Evolutionary conservation across 495 filamentous ascomycete species (phyloP), one percentile per base, ranked within the genome.

Genomic region (Penicillium flavigenum): DNA sequence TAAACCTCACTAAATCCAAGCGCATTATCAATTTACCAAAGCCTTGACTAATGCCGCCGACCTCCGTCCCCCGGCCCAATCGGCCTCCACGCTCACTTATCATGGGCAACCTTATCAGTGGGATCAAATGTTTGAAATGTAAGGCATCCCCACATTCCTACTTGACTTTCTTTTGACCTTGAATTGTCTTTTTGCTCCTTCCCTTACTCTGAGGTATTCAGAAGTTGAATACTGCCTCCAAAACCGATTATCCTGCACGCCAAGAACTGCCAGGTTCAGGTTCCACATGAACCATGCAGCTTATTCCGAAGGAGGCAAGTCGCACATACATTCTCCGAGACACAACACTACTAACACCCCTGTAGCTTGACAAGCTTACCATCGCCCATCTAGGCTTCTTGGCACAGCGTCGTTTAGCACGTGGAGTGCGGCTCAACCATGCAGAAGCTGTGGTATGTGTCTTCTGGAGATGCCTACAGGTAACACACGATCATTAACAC

Each of bases 311-410:
- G 78, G 91, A 96, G 84, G 91, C 92, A 72, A 63, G 81, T 61
- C 47, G 39, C 79, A 22, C 39, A 41, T 34, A 34, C 31, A 34
- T 34, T 10, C 44, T 24, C 57, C 58, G 44, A 51, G 39, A 48
- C 27, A 29, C 1, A 36, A 27, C 22, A 36, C 47, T 54, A 42
- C 29, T 51, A 43, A 58, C 49, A 55, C 36, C 17, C 47, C 42
- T 45, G 47, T 61, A 98, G 95, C 77, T 98, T 63, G 94, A 98
- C 79, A 98, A 98, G 83, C 90, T 98, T 74, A 81, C 86, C 64
- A 93, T 95, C 69, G 92, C 92, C 29, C 92, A 96, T 67, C 74
- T 95, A 47, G 94, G 95, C 50, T 81, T 88, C 57, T 81, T 97
- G 53, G 94, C 94, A 55, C 94, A 98, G 77, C 81, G 85, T 41